A percentile compares a stretch with the other conserved stretches of the same genome.
phyloP scores from a whole-genome alignment of 2,329 filamentous ascomycete genomes.

The Aspergillus transmontanensis region DNA sequence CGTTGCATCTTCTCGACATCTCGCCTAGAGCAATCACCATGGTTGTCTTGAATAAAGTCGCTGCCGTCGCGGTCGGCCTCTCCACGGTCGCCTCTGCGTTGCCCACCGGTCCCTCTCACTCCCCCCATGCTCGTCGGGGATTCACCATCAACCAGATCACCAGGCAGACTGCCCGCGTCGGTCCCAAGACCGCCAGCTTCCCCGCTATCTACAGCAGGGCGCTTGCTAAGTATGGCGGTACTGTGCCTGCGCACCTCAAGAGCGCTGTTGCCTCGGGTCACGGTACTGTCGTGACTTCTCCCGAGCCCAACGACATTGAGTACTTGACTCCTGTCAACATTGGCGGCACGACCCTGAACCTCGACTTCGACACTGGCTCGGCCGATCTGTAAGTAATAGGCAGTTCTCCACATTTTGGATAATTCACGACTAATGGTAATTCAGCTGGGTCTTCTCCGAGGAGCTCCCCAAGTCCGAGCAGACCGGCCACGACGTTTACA shows the following conservation, averaged over 20 bases:
- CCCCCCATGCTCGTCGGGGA: constrained; percentile 24
- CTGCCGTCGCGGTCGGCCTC: constrained; percentile 29
- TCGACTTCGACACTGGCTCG: constrained; percentile 73
- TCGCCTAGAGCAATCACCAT: constrained; percentile 23
- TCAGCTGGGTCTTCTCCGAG: constrained; percentile 67
- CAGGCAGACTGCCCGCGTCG: constrained; percentile 17
- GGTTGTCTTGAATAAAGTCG: constrained; percentile 38
- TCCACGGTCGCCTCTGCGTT: constrained; percentile 32
- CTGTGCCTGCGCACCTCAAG: constrained; percentile 32
- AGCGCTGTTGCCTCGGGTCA: constrained; percentile 29
- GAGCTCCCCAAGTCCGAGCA: constrained; percentile 55
- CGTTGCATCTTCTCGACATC: neutral
- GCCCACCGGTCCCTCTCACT: constrained; percentile 19
- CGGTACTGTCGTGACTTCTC: constrained; percentile 45
- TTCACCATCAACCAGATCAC: constrained; percentile 37
- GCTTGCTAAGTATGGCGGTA: constrained; percentile 33
- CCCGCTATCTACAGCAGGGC: constrained; percentile 32
- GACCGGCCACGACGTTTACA: constrained; percentile 61
- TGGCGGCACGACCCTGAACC: constrained; percentile 63
- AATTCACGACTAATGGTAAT: constrained; percentile 13
- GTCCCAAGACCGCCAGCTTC: constrained; percentile 29
- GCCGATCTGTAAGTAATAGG: constrained; percentile 61
- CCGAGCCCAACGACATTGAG: constrained; percentile 56
- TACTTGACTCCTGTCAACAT: constrained; percentile 65
- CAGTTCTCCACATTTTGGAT: neutral